phyloP scores from a whole-genome alignment of 495 filamentous ascomycete species.

The Tetracladium setigerum region DNA sequence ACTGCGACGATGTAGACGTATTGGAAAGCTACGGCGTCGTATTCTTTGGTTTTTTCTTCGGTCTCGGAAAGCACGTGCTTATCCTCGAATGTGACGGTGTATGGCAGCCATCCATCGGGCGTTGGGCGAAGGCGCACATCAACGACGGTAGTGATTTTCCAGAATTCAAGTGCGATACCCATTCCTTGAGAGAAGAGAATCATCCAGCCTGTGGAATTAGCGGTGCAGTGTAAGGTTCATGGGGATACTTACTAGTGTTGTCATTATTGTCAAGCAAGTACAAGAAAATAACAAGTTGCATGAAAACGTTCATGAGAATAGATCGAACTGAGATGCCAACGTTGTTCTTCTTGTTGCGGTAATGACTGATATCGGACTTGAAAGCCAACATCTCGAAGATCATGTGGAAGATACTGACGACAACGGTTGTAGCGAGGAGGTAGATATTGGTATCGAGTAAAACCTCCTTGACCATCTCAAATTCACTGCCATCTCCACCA shows the following conservation, averaged over 20 bases:
- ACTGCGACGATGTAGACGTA: constrained; percentile 91
- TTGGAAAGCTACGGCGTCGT: constrained; percentile 94
- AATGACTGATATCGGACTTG: constrained; percentile 90
- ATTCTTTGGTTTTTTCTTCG: constrained; percentile 96
- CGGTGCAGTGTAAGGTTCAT: not conserved
- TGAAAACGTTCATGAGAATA: constrained; percentile 95
- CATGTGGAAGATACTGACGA: constrained; percentile 87
- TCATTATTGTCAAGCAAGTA: constrained; percentile 98
- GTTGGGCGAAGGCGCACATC: constrained; percentile 75
- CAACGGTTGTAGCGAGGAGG: constrained; percentile 72
- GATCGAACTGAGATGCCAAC: constrained; percentile 93
- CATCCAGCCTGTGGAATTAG: constrained; percentile 64
- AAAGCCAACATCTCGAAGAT: constrained; percentile 94
- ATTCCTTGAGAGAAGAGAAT: constrained; percentile 83
- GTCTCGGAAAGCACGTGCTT: constrained; percentile 94
- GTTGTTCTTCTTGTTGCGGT: constrained; percentile 98
- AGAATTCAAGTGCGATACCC: constrained; percentile 90
- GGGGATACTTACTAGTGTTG: constrained; percentile 52
- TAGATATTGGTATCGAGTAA: constrained; percentile 91
- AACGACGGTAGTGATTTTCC: constrained; percentile 98
- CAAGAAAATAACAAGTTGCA: constrained; percentile 94
- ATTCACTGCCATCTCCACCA: constrained; percentile 69
- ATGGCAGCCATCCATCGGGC: constrained; percentile 60
- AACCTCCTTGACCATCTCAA: constrained; percentile 93
- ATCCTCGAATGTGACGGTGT: constrained; percentile 84